These are phyloP conservation scores for Coemansia sp. DNA, from an alignment of 192 early-diverging fungal species.

Conservation along the genomic window DNA sequence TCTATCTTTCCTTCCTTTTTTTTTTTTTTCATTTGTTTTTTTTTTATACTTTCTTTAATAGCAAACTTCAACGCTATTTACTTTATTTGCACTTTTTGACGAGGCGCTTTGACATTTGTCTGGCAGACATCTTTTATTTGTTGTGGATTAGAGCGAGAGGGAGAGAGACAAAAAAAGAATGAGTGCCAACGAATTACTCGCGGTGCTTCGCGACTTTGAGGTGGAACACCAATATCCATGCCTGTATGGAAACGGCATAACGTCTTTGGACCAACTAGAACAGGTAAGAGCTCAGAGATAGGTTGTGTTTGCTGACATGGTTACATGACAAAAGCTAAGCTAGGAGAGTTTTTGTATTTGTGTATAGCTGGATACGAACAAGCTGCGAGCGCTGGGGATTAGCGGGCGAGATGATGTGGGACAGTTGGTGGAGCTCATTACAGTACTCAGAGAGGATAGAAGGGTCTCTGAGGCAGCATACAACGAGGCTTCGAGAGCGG, in stretches of 20 bases:
- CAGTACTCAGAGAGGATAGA: constrained; percentile 10
- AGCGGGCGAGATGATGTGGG: constrained; percentile 29
- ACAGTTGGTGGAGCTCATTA: constrained; percentile 28
- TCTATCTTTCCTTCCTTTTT: not conserved
- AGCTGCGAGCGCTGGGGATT: constrained; percentile 30
- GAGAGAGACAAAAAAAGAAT: not conserved
- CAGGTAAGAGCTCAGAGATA: constrained; percentile 27
- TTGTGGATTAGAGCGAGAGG: not conserved
- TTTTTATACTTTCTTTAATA: not conserved
- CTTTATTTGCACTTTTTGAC: not conserved
- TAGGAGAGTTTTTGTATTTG: not conserved
- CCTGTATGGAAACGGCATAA: constrained; percentile 41
- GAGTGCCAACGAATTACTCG: constrained; percentile 44
- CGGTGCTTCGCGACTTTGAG: constrained; percentile 28
- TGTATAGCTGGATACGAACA: constrained; percentile 29
- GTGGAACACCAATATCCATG: constrained; percentile 50
- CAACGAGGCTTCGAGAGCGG: not conserved
- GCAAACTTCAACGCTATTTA: not conserved
- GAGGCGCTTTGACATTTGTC: not conserved
- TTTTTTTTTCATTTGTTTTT: not conserved
- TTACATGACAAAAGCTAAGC: not conserved
- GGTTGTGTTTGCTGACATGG: not conserved
- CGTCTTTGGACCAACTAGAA: constrained; percentile 32
- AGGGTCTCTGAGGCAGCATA: not conserved
- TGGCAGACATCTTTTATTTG: not conserved